Base-by-base conservation (phyloP, 768 basidiomycete genomes). In the Trametes elegans region DNA sequence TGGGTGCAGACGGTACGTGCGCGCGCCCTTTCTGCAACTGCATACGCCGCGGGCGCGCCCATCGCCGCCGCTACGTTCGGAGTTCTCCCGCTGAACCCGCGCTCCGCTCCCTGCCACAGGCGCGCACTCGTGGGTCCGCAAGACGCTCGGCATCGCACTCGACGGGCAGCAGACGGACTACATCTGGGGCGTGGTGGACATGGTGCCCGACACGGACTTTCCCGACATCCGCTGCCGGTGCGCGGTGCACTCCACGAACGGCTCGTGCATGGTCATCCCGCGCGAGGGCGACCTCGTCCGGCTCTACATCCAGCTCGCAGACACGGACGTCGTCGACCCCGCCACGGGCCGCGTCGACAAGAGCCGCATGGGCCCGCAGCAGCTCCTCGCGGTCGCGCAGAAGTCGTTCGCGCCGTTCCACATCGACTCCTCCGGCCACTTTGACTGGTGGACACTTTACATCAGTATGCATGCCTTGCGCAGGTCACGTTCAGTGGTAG, bases 111-210 rank as follows among this genome's bases (percentile, higher is more conserved):
- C 31, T 11, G 5, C 23, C 14, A 3, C 34, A 88, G 86, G 88
- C 7, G 89, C 89, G 0, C 89, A 91, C 70, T 91, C 88, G 9
- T 91, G 89, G 88, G 87, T 92, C 19, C 80, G 90, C 31, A 90
- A 88, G 55, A 53, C 70, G 0, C 73, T 90, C 8, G 75, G 76
- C 5, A 84, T 92, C 51, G 64, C 72, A 2, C 87, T 92, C 88
- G 82, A 90, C 54, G 91, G 90, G 55, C 76, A 75, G 74, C 76
- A 74, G 71, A 76, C 79, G 10, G 85, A 92, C 49, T 87, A 80
- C 56, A 76, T 92, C 23, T 93, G 91, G 91, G 91, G 91, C 5
- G 91, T 93, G 4, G 70, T 92, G 19, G 91, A 83, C 67, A 71
- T 75, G 40, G 59, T 75, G 8, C 77, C 79, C 1, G 70, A 72